These are phyloP conservation scores for Diaporthe helianthi DNA, from an alignment of 2,329 filamentous ascomycete genomes.

Conservation along the genomic window DNA sequence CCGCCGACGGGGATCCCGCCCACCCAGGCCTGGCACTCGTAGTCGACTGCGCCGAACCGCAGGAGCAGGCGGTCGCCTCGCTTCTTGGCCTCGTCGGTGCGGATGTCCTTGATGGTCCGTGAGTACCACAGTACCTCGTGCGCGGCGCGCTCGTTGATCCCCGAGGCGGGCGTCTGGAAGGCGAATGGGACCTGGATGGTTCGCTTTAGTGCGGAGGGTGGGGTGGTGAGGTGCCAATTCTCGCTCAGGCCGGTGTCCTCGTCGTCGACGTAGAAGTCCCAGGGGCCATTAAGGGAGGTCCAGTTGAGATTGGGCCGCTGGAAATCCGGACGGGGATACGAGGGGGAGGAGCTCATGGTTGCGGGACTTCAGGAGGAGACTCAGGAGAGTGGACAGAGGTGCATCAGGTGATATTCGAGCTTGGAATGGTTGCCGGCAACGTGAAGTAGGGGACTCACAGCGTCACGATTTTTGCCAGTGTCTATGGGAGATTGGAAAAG, in stretches of 20 bases:
- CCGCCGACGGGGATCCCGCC: conserved; percentile 59
- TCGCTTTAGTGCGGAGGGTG: conserved; percentile 57
- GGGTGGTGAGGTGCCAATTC: conserved; percentile 59
- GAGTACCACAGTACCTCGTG: conserved; percentile 76
- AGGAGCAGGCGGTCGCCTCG: conserved; percentile 54
- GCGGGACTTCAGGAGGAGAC: too few species aligned
- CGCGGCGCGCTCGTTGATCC: conserved; percentile 65
- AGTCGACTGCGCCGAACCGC: conserved; percentile 68
- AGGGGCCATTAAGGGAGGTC: conserved; percentile 67
- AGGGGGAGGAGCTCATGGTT: conserved; percentile 22
- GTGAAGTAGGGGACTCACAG: too few species aligned
- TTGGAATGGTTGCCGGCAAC: neutral
- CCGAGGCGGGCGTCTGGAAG: conserved; percentile 69
- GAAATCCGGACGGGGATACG: conserved; percentile 72
- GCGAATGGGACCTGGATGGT: conserved; percentile 70
- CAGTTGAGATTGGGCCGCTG: conserved; percentile 61
- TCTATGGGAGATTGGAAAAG: neutral
- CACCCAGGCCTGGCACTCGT: conserved; percentile 65
- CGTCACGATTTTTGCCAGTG: neutral
- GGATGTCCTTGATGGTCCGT: conserved; percentile 57
- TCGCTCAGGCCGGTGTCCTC: conserved; percentile 61
- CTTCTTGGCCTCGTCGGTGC: conserved; percentile 50
- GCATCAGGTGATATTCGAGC: neutral
- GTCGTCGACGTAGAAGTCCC: conserved; percentile 72
- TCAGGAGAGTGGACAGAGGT: too few species aligned